These are phyloP conservation scores for Ramularia collo-cygni DNA, from an alignment of 2,329 filamentous ascomycete species.

Conservation along the genomic window DNA sequence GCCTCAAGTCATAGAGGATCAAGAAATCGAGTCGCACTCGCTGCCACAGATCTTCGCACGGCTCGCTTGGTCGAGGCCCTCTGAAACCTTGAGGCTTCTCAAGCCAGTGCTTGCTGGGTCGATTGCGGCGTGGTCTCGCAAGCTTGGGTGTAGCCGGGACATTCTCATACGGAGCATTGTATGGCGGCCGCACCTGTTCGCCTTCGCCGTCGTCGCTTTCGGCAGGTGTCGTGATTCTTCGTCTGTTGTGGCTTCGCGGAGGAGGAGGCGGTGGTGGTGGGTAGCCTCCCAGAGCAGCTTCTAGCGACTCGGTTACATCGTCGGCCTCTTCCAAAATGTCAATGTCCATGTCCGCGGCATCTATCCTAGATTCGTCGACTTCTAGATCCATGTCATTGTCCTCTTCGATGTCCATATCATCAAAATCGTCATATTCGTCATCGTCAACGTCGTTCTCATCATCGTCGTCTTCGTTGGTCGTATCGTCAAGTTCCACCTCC, in stretches of 20 bases:
- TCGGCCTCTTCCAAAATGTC: conserved; percentile 44
- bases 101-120: conserved; percentile 76
- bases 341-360: conserved; percentile 45
- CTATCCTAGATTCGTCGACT: conserved; percentile 24
- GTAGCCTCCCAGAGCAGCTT: conserved; percentile 72
- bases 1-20: conserved; percentile 83
- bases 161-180: conserved; percentile 39
- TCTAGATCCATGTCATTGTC: conserved; percentile 44
- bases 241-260: conserved; percentile 27
- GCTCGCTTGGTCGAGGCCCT: conserved; percentile 45
- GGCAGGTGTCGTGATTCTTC: conserved; percentile 23
- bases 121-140: conserved; percentile 44
- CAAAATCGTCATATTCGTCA: conserved; percentile 29
- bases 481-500: conserved; percentile 26
- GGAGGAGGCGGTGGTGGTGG: conserved; percentile 57
- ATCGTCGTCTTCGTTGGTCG: conserved; percentile 43
- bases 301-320: conserved; percentile 65
- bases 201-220: conserved; percentile 36
- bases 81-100: conserved; percentile 65
- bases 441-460: conserved; percentile 31
- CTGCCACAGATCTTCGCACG: conserved; percentile 78
- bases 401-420: conserved; percentile 22
- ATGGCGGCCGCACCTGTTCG: conserved; percentile 40
- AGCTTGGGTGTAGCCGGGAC: conserved; percentile 74
- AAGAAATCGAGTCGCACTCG: conserved; percentile 89